phyloP scores from a whole-genome alignment of 139 green algal genomes.

The Chlorella ohadii region DNA sequence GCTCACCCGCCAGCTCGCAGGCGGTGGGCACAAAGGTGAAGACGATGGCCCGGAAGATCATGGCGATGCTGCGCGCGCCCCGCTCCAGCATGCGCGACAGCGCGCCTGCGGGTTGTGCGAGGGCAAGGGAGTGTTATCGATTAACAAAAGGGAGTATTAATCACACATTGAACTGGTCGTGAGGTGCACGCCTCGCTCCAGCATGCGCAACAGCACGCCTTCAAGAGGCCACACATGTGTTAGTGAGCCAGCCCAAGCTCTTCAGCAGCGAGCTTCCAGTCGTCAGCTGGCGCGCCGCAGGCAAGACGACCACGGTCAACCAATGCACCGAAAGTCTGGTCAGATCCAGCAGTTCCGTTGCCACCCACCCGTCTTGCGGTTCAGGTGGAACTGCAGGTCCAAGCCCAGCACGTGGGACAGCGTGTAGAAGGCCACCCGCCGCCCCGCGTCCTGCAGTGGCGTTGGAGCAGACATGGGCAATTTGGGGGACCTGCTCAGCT shows the following conservation, averaged over 20 bases:
- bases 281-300: no score
- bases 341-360: no score
- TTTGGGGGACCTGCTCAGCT: no score
- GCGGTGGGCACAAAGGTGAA: conserved; percentile 96
- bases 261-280: no score
- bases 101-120: conserved; percentile 52
- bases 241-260: no score
- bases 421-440: conserved; percentile 43
- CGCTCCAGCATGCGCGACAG: conserved; percentile 92
- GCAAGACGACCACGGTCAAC: no score
- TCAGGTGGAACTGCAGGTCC: conserved; percentile 64
- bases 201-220: conserved; percentile 85
- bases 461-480: no score
- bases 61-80: conserved; percentile 87
- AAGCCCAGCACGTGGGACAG: conserved; percentile 47
- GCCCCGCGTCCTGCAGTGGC: conserved; percentile 35
- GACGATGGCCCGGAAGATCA: conserved; percentile 91
- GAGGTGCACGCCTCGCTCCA: conserved; percentile 93
- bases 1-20: conserved; percentile 82
- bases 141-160: no score
- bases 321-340: no score
- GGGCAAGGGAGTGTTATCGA: no score
- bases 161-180: no score
- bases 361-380: conserved; percentile 73
- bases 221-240: no score